phyloP scores from a whole-genome alignment of 345 rosid genomes.

The Citrus unshiu region DNA sequence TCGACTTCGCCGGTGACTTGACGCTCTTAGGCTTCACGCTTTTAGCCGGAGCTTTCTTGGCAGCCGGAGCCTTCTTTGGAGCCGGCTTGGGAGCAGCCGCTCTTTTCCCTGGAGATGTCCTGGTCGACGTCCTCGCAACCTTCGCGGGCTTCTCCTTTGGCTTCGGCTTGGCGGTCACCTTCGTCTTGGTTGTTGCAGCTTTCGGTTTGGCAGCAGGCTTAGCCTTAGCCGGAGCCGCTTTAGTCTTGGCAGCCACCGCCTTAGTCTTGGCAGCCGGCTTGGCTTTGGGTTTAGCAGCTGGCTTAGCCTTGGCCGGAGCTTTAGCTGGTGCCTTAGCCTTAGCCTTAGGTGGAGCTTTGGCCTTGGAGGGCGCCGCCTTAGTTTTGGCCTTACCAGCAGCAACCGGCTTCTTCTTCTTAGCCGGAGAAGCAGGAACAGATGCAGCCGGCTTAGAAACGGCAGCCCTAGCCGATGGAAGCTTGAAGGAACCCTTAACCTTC shows the following conservation, averaged over 20 bases:
- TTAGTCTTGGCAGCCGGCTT: constrained; percentile 30
- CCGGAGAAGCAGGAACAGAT: constrained; percentile 18
- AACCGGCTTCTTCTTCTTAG: constrained; percentile 38
- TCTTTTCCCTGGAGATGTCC: constrained; percentile 63
- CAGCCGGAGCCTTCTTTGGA: constrained; percentile 40
- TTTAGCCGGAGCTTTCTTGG: constrained; percentile 54
- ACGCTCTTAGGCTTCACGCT: constrained; percentile 43
- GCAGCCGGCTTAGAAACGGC: constrained; percentile 30
- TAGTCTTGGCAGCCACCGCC: constrained; percentile 28
- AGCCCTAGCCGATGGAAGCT: constrained; percentile 45
- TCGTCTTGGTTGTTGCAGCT: constrained; percentile 27
- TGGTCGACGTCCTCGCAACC: constrained; percentile 56
- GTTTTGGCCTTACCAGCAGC: constrained; percentile 32
- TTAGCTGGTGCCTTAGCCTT: constrained; percentile 12
- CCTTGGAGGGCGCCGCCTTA: constrained; percentile 35
- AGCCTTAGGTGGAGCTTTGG: constrained; percentile 34
- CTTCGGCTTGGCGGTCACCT: constrained; percentile 29
- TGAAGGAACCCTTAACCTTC: constrained; percentile 73
- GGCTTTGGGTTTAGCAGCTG: constrained; percentile 24
- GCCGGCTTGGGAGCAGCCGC: constrained; percentile 29
- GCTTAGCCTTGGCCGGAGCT: constrained; percentile 2
- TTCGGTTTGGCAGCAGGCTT: constrained; percentile 39
- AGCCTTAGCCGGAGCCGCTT: constrained; percentile 47
- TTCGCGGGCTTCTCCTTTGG: constrained; percentile 59
- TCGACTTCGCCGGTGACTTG: constrained; percentile 61